Evolutionary conservation across 139 green algal species (phyloP), one percentile per base, ranked within the genome.

Genomic region (Coccomyxa sp.): DNA sequence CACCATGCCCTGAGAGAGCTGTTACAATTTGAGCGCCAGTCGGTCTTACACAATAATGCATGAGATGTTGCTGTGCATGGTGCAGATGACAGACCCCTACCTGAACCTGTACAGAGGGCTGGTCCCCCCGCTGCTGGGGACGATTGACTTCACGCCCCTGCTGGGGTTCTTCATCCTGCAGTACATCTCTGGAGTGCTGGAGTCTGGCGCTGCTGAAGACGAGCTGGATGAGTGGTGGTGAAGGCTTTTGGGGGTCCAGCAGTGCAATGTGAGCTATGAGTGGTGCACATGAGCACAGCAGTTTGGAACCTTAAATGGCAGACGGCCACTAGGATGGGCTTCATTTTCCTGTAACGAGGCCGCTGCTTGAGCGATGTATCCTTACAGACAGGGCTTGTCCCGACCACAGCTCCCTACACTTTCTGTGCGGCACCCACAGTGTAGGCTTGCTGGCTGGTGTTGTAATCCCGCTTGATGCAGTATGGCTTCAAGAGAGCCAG

Each of bases 161-260:
- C 88, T 99, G 39, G 94, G 95, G 41, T 99, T 99, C 90, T 87
- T 99, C 64, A 94, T 99, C 73, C 86, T 99, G n/a, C 95, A 98
- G 87, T 87, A 83, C 50, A 54, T 91, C 36, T 79, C 73, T 8
- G 83, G 83, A 4, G 69, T 68, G 0, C 83, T 91, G 68, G 83
- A 88, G 31, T 55, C 84, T 33, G 81, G 64, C 6, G 80, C 81
- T 39, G 75, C 82, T 10, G 82, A 91, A 7, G 73, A 82, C 37
- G 74, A 78, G 16, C 3, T 44, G 24, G 70, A 40, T 27, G 70
- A 74, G 70, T 74, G 33, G 24, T 74, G 70, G 70, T 74, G 7
- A 71, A n/a, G n/a, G n/a, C n/a, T n/a, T n/a, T n/a, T n/a, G 64
- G 18, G 50, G 22, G 50, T 18, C 50, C 22, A 64, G 50, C 50